Evolutionary conservation across 768 basidiomycete genomes (phyloP).

Genomic region (Wakefieldia striispora): DNA sequence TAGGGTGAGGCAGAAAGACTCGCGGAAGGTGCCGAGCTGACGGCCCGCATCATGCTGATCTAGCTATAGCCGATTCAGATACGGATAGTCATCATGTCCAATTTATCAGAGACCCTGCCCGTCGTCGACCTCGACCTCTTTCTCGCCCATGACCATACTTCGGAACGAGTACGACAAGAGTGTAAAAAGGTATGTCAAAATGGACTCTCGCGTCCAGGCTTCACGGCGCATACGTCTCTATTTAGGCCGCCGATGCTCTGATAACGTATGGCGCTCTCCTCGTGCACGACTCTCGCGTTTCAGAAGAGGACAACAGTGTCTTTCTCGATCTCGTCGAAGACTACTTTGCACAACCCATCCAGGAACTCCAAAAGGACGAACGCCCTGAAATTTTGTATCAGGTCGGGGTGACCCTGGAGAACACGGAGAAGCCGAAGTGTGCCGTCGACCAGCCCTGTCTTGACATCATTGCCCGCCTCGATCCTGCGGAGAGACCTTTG

Average conservation of each 20-base stretch:
- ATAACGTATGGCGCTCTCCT: slow-evolving; percentile 85
- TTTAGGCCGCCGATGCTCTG: slow-evolving; percentile 78
- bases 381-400: slow-evolving; percentile 88
- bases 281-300: slow-evolving; percentile 80
- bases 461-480: slow-evolving; percentile 71
- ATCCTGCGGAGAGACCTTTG: slow-evolving; percentile 77
- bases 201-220: neutral
- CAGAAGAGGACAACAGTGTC: slow-evolving; percentile 71
- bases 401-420: slow-evolving; percentile 93
- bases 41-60: neutral
- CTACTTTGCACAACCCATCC: slow-evolving; percentile 78
- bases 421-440: slow-evolving; percentile 90
- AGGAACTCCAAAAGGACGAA: slow-evolving; percentile 68
- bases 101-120: slow-evolving; percentile 55
- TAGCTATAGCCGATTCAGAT: neutral
- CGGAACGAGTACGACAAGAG: slow-evolving; percentile 53
- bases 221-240: neutral
- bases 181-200: slow-evolving; percentile 54
- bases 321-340: slow-evolving; percentile 93
- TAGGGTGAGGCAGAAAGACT: slow-evolving; percentile 22
- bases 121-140: slow-evolving; percentile 79
- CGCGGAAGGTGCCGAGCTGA: slow-evolving; percentile 31
- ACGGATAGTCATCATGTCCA: slow-evolving; percentile 32
- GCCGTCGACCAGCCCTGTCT: slow-evolving; percentile 83
- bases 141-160: slow-evolving; percentile 42